These are phyloP conservation scores for Coemansia sp. DNA, from an alignment of 192 early-diverging fungal genomes.

Conservation along the genomic window DNA sequence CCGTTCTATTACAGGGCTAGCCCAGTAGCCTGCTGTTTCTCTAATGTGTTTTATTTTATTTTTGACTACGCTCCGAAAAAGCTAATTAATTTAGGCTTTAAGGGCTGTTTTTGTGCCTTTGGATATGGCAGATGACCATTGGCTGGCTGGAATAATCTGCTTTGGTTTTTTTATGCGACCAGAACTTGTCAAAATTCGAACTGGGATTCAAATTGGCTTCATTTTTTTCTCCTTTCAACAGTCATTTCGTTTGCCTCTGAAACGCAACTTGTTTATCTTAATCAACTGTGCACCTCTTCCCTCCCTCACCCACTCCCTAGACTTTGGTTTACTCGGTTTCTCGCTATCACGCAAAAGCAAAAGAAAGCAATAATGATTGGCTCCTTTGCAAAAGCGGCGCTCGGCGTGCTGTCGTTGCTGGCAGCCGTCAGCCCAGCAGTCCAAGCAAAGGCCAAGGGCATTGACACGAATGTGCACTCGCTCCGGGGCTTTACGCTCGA, in stretches of 20 bases:
- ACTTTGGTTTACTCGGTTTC: neutral
- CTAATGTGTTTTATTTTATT: neutral
- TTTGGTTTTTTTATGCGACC: too few species aligned
- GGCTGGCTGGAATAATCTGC: neutral
- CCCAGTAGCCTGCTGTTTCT: neutral
- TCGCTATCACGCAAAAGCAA: neutral
- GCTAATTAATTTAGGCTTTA: neutral
- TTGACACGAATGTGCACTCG: constrained; percentile 40
- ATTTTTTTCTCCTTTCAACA: neutral
- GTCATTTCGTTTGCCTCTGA: neutral
- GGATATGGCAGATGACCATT: neutral
- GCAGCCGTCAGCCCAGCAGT: constrained; percentile 8
- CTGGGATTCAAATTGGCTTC: neutral
- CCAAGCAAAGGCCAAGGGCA: constrained; percentile 21
- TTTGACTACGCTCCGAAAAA: neutral
- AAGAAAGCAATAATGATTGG: constrained; percentile 22
- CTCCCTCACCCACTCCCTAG: too few species aligned
- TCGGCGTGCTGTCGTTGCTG: constrained; percentile 25
- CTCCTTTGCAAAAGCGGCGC: constrained; percentile 34
- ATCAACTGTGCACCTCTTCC: neutral
- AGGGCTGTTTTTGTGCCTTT: too few species aligned
- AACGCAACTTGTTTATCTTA: neutral
- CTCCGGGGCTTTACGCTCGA: constrained; percentile 45
- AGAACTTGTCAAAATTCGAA: too few species aligned
- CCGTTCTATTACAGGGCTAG: neutral